These are phyloP conservation scores for Haplosporangium sp. DNA, from an alignment of 371 early-diverging fungal genomes.

Conservation along the genomic window DNA sequence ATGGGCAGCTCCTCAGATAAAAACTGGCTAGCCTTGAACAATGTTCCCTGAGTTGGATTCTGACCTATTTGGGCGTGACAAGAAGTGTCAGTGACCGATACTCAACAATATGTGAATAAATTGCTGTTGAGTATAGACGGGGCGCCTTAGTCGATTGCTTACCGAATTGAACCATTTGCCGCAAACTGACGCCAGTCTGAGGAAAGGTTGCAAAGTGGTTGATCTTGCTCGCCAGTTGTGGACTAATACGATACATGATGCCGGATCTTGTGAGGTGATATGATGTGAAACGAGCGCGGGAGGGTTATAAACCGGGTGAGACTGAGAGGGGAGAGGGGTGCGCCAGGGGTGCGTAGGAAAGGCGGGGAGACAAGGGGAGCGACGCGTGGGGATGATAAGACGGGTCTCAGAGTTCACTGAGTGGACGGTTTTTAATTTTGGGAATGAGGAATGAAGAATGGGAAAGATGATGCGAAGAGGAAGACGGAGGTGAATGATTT, in stretches of 20 bases:
- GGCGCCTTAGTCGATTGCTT: conserved; percentile 18
- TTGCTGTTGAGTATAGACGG: not conserved
- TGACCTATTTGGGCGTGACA: conserved; percentile 67
- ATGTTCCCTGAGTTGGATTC: conserved; percentile 82
- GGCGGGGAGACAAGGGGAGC: not conserved
- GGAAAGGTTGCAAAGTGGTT: conserved; percentile 82
- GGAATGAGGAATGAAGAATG: not conserved
- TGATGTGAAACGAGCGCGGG: no score
- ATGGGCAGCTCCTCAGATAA: conserved; percentile 94
- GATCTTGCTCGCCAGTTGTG: conserved; percentile 77
- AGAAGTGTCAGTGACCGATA: not conserved
- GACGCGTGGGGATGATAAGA: not conserved
- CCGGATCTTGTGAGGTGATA: not conserved
- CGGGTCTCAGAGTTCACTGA: not conserved
- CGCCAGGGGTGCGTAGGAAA: not conserved
- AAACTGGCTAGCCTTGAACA: conserved; percentile 93
- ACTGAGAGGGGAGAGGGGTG: not conserved
- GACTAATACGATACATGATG: conserved; percentile 66
- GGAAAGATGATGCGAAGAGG: not conserved
- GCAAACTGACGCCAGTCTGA: conserved; percentile 91
- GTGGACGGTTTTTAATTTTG: not conserved
- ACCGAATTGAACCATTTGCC: conserved; percentile 96
- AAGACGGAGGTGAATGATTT: not conserved
- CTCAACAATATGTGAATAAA: not conserved
- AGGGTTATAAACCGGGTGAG: not conserved